A percentile compares a stretch with the other conserved stretches of the same genome.
phyloP scores from a whole-genome alignment of 495 filamentous ascomycete genomes.

The Cetradonia linearis region DNA sequence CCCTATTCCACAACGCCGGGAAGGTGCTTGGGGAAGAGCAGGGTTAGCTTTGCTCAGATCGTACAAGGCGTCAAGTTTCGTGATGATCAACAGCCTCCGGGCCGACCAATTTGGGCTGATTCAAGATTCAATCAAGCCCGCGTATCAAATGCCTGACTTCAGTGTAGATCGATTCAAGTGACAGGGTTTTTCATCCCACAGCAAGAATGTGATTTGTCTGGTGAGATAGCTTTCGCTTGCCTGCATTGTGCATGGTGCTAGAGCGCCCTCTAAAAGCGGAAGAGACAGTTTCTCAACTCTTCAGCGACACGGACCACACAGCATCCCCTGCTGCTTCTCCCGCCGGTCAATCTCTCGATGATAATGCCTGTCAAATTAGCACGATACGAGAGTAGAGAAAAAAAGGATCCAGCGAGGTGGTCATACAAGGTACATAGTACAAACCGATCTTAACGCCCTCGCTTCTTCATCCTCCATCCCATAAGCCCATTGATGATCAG shows the following conservation, averaged over 20 bases:
- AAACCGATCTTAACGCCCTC: constrained; percentile 4
- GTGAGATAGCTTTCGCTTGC: constrained; percentile 14
- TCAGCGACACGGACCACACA: constrained; percentile 17
- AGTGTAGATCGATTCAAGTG: constrained; percentile 14
- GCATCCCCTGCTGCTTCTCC: constrained; percentile 13
- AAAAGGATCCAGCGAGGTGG: background rate
- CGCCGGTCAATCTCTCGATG: constrained; percentile 11
- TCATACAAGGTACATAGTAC: constrained; percentile 9
- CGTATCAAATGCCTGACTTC: constrained; percentile 12
- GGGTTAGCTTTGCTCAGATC: constrained; percentile 4
- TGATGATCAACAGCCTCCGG: constrained; percentile 14
- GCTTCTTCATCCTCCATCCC: background rate
- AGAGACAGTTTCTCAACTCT: constrained; percentile 14
- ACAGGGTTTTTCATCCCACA: background rate
- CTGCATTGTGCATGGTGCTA: constrained; percentile 17
- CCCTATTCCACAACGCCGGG: background rate
- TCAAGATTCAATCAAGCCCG: constrained; percentile 14
- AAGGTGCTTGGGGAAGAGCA: background rate
- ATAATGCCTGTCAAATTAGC: constrained; percentile 5
- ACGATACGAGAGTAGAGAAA: constrained; percentile 1
- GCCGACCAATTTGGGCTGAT: constrained; percentile 19
- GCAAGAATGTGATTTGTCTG: background rate
- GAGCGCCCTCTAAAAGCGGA: constrained; percentile 17
- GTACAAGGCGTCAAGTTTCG: constrained; percentile 6
- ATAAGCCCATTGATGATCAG: background rate